Conservation (phyloP, 169 alveolate species). For the Plasmodium adleri region DNA sequence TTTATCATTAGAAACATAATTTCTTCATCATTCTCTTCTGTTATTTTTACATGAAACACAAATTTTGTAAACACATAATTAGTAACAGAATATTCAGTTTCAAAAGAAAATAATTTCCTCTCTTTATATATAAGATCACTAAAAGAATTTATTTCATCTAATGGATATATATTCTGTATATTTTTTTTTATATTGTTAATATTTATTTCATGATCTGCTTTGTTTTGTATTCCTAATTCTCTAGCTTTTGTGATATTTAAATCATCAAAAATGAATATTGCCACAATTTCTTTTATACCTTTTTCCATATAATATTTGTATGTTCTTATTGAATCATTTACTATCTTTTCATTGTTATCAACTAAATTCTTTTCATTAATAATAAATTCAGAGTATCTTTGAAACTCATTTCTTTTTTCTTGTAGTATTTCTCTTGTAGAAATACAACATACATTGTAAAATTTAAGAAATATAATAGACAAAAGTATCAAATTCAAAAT, state of each 20-base stretch:
- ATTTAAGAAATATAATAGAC: slow-evolving; percentile 36
- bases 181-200: slow-evolving; percentile 32
- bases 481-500: slow-evolving; percentile 16
- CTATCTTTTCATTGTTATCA: slow-evolving; percentile 48
- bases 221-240: slow-evolving; percentile 21
- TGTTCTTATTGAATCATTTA: slow-evolving; percentile 50
- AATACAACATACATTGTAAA: slow-evolving; percentile 2
- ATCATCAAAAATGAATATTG: slow-evolving; percentile 74
- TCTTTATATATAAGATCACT: slow-evolving; percentile 63
- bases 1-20: slow-evolving; percentile 54
- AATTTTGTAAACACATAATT: slow-evolving; percentile 46
- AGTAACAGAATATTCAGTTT: slow-evolving; percentile 51
- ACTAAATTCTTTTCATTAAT: slow-evolving; percentile 60
- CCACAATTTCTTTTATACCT: slow-evolving; percentile 49
- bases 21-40: slow-evolving; percentile 39
- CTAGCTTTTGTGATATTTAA: slow-evolving; percentile 41
- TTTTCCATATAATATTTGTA: slow-evolving; percentile 63
- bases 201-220: slow-evolving; percentile 21
- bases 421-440: slow-evolving; percentile 34
- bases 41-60: slow-evolving; percentile 48
- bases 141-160: slow-evolving; percentile 60
- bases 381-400: slow-evolving; percentile 21
- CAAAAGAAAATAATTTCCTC: slow-evolving; percentile 40
- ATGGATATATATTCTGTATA: slow-evolving; percentile 23
- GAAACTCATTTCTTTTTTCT: slow-evolving; percentile 55